Base-by-base conservation (phyloP, 805 yeast genomes). In the Teunomyces panamensis region DNA sequence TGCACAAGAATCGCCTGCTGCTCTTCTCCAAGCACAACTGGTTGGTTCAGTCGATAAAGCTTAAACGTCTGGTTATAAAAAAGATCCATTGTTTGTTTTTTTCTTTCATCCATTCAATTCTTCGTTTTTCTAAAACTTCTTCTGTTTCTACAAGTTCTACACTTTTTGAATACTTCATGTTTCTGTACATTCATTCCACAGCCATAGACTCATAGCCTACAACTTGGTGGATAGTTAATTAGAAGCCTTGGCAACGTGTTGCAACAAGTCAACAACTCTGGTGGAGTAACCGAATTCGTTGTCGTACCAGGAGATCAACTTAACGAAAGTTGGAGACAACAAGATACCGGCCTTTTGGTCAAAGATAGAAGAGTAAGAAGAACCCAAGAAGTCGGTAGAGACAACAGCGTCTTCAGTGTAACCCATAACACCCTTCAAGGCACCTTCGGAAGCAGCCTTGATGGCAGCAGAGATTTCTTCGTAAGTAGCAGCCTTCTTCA, bases 231-330 rank as follows among this genome's bases (percentile, higher is more conserved):
- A 36, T 47, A 53, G 53, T 51, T 56, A 56, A 36, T 42, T 45
- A 47, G 56, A 48, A 47, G 48, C 49, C 53, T 56, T 61, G 50
- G 66, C 60, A 45, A 63, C 62, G 57, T 57, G 59, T 56, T 65
- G 64, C 55, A 65, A 61, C 57, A 65, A 64, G 58, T 65, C 69
- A 47, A 64, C 67, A 43, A 64, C 68, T 62, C 69, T 64, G 60
- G 65, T 62, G 49, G 69, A 65, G 62, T 65, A 65, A 49, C 69
- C 69, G 59, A 55, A 65, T 51, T 65, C 69, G 58, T 65, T 65
- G 53, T 65, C 69, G 62, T 65, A 65, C 69, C 69, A 65, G 44
- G 69, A 56, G 53, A 65, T 59, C 63, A 65, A 65, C 58, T 65
- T 65, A 51, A 64, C 69, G 49, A 65, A 65, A 42, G 62, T 63